These are phyloP conservation scores for Astrephomene gubernaculifera DNA, from an alignment of 139 green algal genomes.

Conservation along the genomic window DNA sequence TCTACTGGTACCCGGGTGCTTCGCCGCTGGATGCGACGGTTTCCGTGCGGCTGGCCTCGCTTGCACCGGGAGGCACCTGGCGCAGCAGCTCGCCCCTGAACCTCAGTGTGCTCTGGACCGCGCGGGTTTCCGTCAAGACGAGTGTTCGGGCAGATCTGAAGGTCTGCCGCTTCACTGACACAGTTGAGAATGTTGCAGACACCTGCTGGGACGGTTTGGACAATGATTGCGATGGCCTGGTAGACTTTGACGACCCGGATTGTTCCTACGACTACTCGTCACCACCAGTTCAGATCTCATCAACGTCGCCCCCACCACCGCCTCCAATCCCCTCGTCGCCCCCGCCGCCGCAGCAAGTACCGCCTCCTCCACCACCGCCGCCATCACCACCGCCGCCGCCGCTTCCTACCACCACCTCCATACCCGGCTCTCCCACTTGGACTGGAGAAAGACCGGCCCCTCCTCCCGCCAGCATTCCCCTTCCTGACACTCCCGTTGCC, in stretches of 20 bases:
- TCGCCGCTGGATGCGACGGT: neutral
- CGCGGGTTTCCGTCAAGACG: too few species aligned
- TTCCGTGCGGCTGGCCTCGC: neutral
- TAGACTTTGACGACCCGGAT: conserved; percentile 19
- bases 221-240: conserved; percentile 40
- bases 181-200: neutral
- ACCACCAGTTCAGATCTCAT: neutral
- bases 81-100: neutral
- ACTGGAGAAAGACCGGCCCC: too few species aligned
- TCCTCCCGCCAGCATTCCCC: too few species aligned
- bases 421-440: neutral
- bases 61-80: neutral
- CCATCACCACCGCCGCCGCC: neutral
- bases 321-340: neutral
- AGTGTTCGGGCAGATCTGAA: neutral
- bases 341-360: neutral
- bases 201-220: neutral
- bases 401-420: neutral
- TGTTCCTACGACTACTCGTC: neutral
- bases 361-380: neutral
- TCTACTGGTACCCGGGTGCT: neutral
- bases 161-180: neutral
- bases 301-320: neutral
- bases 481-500: too few species aligned
- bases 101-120: neutral